Percentiles rank a stretch among this genome's conserved stretches.
Evolutionary conservation across 768 basidiomycete species (phyloP).

Genomic region (Pleurotus giganteus): DNA sequence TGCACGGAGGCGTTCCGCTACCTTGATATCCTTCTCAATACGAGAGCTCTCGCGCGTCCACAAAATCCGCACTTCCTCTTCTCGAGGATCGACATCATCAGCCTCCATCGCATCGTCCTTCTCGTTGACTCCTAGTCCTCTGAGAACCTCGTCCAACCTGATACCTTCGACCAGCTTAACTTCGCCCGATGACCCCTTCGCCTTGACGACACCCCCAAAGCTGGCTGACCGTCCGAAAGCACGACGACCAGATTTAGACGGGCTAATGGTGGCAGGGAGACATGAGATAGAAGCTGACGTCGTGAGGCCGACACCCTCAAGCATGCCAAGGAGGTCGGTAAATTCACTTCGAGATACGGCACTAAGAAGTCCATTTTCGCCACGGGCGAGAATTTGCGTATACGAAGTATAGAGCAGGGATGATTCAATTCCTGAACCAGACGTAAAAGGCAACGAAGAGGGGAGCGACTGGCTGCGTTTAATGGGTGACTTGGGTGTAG

Average conservation of each 20-base stretch:
- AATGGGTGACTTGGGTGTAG: constrained; percentile 38
- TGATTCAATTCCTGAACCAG: constrained; percentile 45
- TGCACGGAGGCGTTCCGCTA: constrained; percentile 15
- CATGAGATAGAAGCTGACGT: constrained; percentile 30
- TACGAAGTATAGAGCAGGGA: constrained; percentile 68
- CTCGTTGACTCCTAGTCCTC: constrained; percentile 57
- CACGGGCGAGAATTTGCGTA: constrained; percentile 51
- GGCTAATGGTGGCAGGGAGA: constrained; percentile 26
- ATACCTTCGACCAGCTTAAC: constrained; percentile 61
- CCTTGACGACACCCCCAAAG: constrained; percentile 41
- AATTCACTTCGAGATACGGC: constrained; percentile 78
- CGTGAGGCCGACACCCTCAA: constrained; percentile 72
- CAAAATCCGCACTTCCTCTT: constrained; percentile 51
- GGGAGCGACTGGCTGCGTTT: constrained; percentile 49
- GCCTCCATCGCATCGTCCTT: constrained; percentile 19
- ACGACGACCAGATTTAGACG: constrained; percentile 48
- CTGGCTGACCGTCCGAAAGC: constrained; percentile 57
- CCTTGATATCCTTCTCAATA: constrained; percentile 43
- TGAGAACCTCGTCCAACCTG: constrained; percentile 65
- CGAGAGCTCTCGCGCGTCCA: constrained; percentile 51
- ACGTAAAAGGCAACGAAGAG: constrained; percentile 16
- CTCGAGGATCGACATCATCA: constrained; percentile 34
- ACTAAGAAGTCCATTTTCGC: constrained; percentile 52
- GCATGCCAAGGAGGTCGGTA: constrained; percentile 62
- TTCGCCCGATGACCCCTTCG: constrained; percentile 36